Conservation (phyloP, 768 basidiomycete genomes). For the Favolaschia claudopus region DNA sequence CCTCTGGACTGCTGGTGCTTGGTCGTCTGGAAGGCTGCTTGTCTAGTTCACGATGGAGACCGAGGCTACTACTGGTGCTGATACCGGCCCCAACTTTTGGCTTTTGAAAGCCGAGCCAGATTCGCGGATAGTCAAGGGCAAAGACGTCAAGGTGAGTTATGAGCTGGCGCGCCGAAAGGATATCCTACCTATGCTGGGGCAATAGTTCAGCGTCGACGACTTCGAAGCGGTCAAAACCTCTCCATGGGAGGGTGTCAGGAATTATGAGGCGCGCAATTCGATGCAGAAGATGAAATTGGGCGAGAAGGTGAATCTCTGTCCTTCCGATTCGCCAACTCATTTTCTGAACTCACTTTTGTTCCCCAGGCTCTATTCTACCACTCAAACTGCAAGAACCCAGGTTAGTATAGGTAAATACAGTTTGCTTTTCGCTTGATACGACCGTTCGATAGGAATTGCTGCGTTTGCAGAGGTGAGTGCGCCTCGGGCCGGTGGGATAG, state of each 20-base stretch:
- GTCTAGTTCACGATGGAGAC: not conserved
- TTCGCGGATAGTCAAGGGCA: slow-evolving; percentile 83
- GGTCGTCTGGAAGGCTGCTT: not conserved
- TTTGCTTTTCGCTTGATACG: slow-evolving; percentile 8
- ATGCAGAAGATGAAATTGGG: slow-evolving; percentile 84
- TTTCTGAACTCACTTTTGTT: not conserved
- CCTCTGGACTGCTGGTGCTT: not conserved
- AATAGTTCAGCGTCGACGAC: slow-evolving; percentile 85
- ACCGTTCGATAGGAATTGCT: slow-evolving; percentile 63
- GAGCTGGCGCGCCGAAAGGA: not conserved
- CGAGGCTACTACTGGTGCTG: no score
- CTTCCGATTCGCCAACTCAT: not conserved
- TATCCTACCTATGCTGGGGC: not conserved
- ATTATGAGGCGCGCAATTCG: slow-evolving; percentile 81
- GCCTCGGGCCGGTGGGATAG: slow-evolving; percentile 2
- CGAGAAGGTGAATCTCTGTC: slow-evolving; percentile 62
- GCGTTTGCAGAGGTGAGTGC: slow-evolving; percentile 77
- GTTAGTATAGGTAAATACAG: slow-evolving; percentile 43
- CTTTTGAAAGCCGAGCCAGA: slow-evolving; percentile 90
- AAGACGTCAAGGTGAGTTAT: slow-evolving; percentile 75
- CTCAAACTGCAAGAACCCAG: slow-evolving; percentile 85
- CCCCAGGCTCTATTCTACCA: slow-evolving; percentile 84
- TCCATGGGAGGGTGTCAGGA: slow-evolving; percentile 89
- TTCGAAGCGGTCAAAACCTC: slow-evolving; percentile 76
- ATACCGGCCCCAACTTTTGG: slow-evolving; percentile 57